Base-by-base conservation (phyloP, 2,329 filamentous ascomycete genomes). In the Cladosporium colombiae region DNA sequence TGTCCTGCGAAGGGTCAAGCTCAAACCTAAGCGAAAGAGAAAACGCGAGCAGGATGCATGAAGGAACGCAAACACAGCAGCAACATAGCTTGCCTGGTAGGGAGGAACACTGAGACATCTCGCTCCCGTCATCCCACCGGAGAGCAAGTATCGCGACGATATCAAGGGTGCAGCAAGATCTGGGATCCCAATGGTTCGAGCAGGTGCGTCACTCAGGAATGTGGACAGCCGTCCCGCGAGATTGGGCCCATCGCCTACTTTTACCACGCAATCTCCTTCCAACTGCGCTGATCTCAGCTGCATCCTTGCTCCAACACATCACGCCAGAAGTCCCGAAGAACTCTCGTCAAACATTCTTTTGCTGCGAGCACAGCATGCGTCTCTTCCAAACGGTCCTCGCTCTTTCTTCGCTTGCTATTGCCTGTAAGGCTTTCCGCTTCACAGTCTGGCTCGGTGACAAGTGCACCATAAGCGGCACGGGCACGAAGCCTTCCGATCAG, bases 231-330 rank as follows among this genome's bases (percentile, higher is more conserved):
- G 40, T 62, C 25, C 46, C 46, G 46, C n/a, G 29, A 62, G 49
- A 55, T 62, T 60, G 57, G 33, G 46, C 60, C 31, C 55, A 40
- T 55, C 60, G 60, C 60, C 60, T 62, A 62, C 49, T 37, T 62
- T 62, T 62, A 62, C 49, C 60, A 27, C 21, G 23, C 21, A n/a
- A n/a, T 21, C 29, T 37, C 31, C 31, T n/a, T n/a, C 18, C 6
- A 6, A 35, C 27, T 57, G 14, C 57, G 37, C 18, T 55, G 25
- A 18, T 53, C 50, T n/a, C 18, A 40, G 16, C 37, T 40, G 37
- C 37, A 37, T 53, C 49, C 23, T 53, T 23, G 33, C 31, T 31
- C 31, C 21, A 37, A 23, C 55, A 40, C 55, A 33, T 33, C 27
- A 55, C 52, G 52, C n/a, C 52, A 55, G 29, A 21, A 57, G 55